These are phyloP conservation scores for Tetrapisispora nanseiensis DNA, from an alignment of 805 yeast species.

Conservation along the genomic window DNA sequence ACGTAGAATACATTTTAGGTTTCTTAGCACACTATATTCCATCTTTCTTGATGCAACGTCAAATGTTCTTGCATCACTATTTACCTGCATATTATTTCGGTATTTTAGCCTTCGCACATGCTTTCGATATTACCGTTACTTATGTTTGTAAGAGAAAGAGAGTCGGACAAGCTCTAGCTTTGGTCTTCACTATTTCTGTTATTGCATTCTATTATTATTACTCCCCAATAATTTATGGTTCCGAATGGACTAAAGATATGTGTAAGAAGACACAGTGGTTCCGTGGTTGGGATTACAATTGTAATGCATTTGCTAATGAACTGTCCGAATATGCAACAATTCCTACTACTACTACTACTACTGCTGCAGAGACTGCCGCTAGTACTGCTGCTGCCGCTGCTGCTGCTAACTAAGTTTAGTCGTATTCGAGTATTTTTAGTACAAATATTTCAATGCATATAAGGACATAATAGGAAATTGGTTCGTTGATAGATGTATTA, in stretches of 20 bases:
- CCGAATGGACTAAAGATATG: slow-evolving; percentile 62
- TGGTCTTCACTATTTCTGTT: slow-evolving; percentile 40
- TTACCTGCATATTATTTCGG: slow-evolving; percentile 88
- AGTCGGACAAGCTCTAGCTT: slow-evolving; percentile 38
- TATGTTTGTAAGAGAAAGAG: slow-evolving; percentile 35
- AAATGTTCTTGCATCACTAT: slow-evolving; percentile 85
- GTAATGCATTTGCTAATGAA: slow-evolving; percentile 42
- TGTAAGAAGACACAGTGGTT: slow-evolving; percentile 56
- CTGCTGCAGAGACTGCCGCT: slow-evolving; percentile 1
- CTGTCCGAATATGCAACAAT: slow-evolving; percentile 16
- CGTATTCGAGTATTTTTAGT: background rate
- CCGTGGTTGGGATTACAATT: slow-evolving; percentile 80
- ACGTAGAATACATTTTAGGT: slow-evolving; percentile 52
- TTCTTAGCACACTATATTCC: slow-evolving; percentile 70
- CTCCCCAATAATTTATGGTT: slow-evolving; percentile 68
- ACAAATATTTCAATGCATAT: background rate
- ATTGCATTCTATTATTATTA: slow-evolving; percentile 48
- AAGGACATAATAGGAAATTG: background rate
- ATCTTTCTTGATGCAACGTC: slow-evolving; percentile 80
- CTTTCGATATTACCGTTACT: slow-evolving; percentile 41
- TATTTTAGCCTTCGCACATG: slow-evolving; percentile 60
- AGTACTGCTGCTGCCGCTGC: background rate
- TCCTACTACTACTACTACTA: slow-evolving; percentile 1
- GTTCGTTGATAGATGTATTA: background rate
- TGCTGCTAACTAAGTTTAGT: background rate